These are phyloP conservation scores for Tricholoma hemisulphureum DNA, from an alignment of 768 basidiomycete genomes.

Conservation along the genomic window DNA sequence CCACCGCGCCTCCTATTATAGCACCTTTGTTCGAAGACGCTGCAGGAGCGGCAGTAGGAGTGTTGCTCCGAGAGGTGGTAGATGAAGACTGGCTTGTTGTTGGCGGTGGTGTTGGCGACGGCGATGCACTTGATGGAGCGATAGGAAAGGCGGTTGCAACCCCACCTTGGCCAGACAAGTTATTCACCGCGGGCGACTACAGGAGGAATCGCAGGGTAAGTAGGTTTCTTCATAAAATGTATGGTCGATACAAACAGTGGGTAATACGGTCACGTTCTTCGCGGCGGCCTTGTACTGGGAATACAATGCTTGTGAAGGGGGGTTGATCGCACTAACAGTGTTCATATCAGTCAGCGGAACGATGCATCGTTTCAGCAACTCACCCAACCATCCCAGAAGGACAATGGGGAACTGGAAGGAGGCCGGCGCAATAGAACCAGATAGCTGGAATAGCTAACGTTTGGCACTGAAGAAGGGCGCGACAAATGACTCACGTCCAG, in stretches of 20 bases:
- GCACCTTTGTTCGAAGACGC: conserved; percentile 6
- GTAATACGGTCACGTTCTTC: conserved; percentile 23
- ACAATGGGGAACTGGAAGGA: conserved; percentile 37
- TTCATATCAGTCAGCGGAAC: not conserved
- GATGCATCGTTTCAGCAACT: conserved; percentile 5
- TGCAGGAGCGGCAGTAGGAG: not conserved
- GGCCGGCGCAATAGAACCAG: conserved; percentile 39
- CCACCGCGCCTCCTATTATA: conserved; percentile 24
- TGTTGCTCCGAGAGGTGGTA: not conserved
- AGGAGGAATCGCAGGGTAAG: not conserved
- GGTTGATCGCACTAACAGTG: conserved; percentile 34
- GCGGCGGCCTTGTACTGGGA: conserved; percentile 28
- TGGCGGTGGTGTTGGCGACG: no score
- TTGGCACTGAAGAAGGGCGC: not conserved
- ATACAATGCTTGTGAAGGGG: conserved; percentile 30
- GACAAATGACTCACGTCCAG: conserved; percentile 21
- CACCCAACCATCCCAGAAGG: conserved; percentile 41
- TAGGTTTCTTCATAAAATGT: not conserved
- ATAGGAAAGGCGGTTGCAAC: conserved; percentile 27
- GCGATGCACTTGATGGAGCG: not conserved
- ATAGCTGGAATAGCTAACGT: conserved; percentile 21
- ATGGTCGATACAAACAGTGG: conserved; percentile 20
- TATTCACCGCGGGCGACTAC: conserved; percentile 24
- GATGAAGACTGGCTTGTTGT: not conserved
- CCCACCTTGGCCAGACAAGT: conserved; percentile 33